Percentiles rank a stretch among this genome's conserved stretches.
These are phyloP conservation scores for Helotiales sp. DNA, from an alignment of 2,329 filamentous ascomycete species.

Conservation along the genomic window DNA sequence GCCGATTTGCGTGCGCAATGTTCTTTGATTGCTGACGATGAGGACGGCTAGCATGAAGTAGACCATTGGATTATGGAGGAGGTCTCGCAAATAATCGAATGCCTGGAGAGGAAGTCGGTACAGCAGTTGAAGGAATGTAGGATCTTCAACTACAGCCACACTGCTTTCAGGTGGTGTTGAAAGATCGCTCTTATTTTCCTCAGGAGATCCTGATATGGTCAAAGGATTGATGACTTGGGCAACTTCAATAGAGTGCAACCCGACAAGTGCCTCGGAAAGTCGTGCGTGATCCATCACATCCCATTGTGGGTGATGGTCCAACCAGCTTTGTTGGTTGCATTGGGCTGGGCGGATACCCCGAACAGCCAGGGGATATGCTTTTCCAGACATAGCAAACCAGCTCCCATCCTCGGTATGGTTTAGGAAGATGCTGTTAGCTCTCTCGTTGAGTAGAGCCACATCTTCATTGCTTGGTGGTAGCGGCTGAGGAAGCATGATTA, in stretches of 20 bases:
- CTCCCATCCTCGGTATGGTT: constrained; percentile 86
- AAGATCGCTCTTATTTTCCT: constrained; percentile 9
- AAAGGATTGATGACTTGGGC: neutral
- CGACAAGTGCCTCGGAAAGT: constrained; percentile 67
- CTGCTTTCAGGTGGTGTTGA: constrained; percentile 16
- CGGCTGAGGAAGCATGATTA: constrained; percentile 88
- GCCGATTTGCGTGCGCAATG: constrained; percentile 43
- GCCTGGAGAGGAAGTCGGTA: constrained; percentile 57
- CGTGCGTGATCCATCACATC: constrained; percentile 48
- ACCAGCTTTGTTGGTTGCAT: constrained; percentile 61
- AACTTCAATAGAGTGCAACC: constrained; percentile 71
- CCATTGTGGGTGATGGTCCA: constrained; percentile 47
- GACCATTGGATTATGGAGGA: constrained; percentile 57
- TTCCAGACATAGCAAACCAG: constrained; percentile 93
- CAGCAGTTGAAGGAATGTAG: constrained; percentile 54
- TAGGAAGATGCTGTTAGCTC: constrained; percentile 75
- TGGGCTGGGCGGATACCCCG: constrained; percentile 60
- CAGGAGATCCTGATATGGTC: neutral
- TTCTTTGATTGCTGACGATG: constrained; percentile 35
- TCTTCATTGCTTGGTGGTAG: constrained; percentile 60
- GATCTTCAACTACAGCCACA: constrained; percentile 45
- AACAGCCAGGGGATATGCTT: constrained; percentile 82
- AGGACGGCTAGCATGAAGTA: constrained; percentile 44
- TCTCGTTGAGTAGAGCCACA: constrained; percentile 55
- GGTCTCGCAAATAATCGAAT: constrained; percentile 56